Evolutionary conservation across 2,329 filamentous ascomycete species (phyloP).

Genomic region (Cercospora sp.): DNA sequence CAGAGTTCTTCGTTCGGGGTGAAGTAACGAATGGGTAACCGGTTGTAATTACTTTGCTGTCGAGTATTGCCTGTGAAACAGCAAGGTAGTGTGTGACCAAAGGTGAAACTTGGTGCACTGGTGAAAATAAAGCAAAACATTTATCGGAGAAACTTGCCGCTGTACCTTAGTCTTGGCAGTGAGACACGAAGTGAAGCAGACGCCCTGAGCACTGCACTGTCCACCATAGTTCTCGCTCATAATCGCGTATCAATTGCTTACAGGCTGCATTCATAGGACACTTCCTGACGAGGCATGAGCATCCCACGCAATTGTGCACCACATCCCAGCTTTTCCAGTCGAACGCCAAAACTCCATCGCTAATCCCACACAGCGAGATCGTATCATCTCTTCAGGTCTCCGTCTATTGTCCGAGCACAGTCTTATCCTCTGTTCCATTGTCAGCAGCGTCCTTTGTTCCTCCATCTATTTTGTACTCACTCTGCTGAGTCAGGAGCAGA

Average conservation of each 20-base stretch:
- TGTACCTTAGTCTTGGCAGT: neutral
- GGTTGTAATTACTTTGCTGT: neutral
- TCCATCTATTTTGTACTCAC: conserved; percentile 22
- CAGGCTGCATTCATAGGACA: neutral
- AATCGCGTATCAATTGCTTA: neutral
- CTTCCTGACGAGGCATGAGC: neutral
- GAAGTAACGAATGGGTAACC: neutral
- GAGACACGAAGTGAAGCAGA: neutral
- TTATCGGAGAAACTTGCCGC: neutral
- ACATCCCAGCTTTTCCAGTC: neutral
- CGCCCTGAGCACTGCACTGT: neutral
- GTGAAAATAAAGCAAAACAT: neutral
- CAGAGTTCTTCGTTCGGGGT: neutral
- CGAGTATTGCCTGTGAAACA: neutral
- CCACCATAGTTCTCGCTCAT: neutral
- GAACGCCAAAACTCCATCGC: conserved; percentile 31
- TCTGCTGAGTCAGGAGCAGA: conserved; percentile 76
- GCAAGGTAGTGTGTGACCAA: neutral
- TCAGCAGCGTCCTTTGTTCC: conserved; percentile 4
- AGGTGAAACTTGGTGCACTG: neutral
- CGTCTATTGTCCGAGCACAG: conserved; percentile 46
- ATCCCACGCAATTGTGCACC: neutral
- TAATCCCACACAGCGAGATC: conserved; percentile 24
- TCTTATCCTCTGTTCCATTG: conserved; percentile 43
- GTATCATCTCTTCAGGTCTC: neutral